Conservation (phyloP, 495 filamentous ascomycete genomes). For the Xylaria telfairii region DNA sequence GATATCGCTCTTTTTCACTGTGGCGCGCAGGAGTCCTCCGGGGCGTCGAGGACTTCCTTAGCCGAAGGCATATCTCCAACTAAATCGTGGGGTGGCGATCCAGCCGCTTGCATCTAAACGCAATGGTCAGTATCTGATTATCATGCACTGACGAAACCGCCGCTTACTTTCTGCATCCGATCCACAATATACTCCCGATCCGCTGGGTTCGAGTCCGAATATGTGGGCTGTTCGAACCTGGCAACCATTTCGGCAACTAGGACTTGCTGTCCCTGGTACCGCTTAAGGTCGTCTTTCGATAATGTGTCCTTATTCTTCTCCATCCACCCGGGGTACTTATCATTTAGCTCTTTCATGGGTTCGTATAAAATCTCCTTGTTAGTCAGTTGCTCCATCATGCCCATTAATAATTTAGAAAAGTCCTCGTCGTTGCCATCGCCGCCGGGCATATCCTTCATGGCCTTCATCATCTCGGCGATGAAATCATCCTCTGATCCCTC, state of each 20-base stretch:
- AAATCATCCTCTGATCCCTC: constrained; percentile 75
- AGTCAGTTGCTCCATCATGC: constrained; percentile 98
- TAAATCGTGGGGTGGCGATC: constrained; percentile 86
- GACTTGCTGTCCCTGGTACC: constrained; percentile 80
- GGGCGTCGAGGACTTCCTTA: constrained; percentile 71
- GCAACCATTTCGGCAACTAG: constrained; percentile 86
- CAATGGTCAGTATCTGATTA: constrained; percentile 31
- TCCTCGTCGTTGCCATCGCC: constrained; percentile 80
- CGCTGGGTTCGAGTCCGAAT: constrained; percentile 77
- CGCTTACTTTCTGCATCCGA: constrained; percentile 90
- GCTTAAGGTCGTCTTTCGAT: constrained; percentile 69
- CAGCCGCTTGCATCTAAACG: constrained; percentile 88
- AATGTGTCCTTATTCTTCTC: constrained; percentile 72
- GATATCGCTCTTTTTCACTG: constrained; percentile 57
- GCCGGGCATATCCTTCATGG: constrained; percentile 69
- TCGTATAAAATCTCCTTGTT: constrained; percentile 98
- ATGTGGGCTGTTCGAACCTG: constrained; percentile 81
- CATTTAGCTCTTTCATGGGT: constrained; percentile 94
- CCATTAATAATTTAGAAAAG: constrained; percentile 88
- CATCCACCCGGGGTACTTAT: constrained; percentile 91
- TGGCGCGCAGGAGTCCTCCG: constrained; percentile 74
- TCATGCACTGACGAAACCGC: constrained; percentile 4
- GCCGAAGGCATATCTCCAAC: constrained; percentile 85
- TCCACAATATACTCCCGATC: constrained; percentile 95
- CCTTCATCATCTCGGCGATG: constrained; percentile 83